Percentiles rank a stretch among this genome's conserved stretches.
Conservation (phyloP, 1,139 yeast genomes). For the Hemisphaericaspora xylanilytica region DNA sequence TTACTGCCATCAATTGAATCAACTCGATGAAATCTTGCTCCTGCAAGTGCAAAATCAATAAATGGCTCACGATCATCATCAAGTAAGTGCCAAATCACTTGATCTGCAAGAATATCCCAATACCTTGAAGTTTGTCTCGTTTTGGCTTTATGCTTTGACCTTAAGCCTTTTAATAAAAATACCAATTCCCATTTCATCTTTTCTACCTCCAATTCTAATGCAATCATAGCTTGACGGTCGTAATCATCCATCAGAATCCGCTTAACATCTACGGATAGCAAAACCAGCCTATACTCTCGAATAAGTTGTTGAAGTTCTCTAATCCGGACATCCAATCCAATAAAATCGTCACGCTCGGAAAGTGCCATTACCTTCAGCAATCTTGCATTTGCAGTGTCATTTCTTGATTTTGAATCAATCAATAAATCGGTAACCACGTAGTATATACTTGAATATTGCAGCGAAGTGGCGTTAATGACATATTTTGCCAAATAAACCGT, state of each 20-base stretch:
- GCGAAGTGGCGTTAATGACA: slow-evolving; percentile 68
- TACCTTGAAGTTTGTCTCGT: slow-evolving; percentile 25
- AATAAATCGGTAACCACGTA: slow-evolving; percentile 64
- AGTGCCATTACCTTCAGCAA: slow-evolving; percentile 66
- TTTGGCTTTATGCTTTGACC: slow-evolving; percentile 34
- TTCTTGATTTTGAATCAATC: slow-evolving; percentile 62
- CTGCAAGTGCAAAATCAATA: slow-evolving; percentile 67
- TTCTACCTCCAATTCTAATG: slow-evolving; percentile 57
- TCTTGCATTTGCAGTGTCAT: slow-evolving; percentile 54
- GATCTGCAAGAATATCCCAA: slow-evolving; percentile 53
- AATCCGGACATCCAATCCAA: slow-evolving; percentile 53
- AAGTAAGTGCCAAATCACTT: slow-evolving; percentile 69
- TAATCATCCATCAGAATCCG: slow-evolving; percentile 22
- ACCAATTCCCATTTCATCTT: slow-evolving; percentile 57
- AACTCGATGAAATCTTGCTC: slow-evolving; percentile 57
- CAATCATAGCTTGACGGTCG: slow-evolving; percentile 31
- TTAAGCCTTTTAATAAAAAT: slow-evolving; percentile 66
- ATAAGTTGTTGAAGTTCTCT: slow-evolving; percentile 56
- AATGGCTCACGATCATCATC: slow-evolving; percentile 62
- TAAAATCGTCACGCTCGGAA: slow-evolving; percentile 64
- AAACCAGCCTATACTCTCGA: slow-evolving; percentile 40
- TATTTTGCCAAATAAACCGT: slow-evolving; percentile 66
- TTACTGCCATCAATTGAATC: slow-evolving; percentile 57
- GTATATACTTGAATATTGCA: slow-evolving; percentile 67
- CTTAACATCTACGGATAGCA: slow-evolving; percentile 41